Conservation (phyloP, 2,329 filamentous ascomycete species). For the Trichocomaceae sp. region DNA sequence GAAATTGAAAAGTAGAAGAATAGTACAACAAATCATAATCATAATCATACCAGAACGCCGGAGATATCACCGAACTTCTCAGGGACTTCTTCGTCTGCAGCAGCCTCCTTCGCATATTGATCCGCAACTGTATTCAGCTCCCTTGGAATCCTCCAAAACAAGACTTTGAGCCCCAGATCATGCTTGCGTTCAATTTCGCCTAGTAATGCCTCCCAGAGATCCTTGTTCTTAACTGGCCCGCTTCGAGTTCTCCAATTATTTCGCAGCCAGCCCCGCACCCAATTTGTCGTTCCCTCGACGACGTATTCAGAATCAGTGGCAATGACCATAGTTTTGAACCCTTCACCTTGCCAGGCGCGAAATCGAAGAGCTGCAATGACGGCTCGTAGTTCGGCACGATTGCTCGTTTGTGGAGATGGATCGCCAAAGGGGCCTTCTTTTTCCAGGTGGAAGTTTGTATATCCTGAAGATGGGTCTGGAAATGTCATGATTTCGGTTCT, state of each 20-base stretch:
- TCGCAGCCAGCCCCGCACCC: slow-evolving; percentile 39
- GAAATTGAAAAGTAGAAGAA: too few species aligned
- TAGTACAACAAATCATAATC: too few species aligned
- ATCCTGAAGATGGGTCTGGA: not conserved
- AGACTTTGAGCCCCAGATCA: too few species aligned
- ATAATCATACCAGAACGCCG: too few species aligned
- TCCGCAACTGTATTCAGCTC: too few species aligned
- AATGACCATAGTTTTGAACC: slow-evolving; percentile 41
- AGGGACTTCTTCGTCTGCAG: too few species aligned
- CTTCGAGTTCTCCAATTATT: slow-evolving; percentile 40
- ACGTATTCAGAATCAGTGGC: slow-evolving; percentile 52
- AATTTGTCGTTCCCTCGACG: slow-evolving; percentile 40
- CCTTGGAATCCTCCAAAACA: too few species aligned
- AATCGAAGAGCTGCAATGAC: slow-evolving; percentile 46
- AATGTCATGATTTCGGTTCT: too few species aligned
- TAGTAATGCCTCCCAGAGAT: too few species aligned
- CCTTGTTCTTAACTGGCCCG: slow-evolving; percentile 39
- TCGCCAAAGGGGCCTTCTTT: slow-evolving; percentile 39
- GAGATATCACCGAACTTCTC: too few species aligned
- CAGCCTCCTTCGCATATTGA: too few species aligned
- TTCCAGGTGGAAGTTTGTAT: slow-evolving; percentile 36
- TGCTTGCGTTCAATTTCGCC: too few species aligned
- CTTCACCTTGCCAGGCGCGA: slow-evolving; percentile 40
- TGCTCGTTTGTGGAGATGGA: slow-evolving; percentile 39
- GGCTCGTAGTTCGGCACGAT: slow-evolving; percentile 52